Conservation (phyloP, 208 protist species). For the Wallacemonas sp. region DNA sequence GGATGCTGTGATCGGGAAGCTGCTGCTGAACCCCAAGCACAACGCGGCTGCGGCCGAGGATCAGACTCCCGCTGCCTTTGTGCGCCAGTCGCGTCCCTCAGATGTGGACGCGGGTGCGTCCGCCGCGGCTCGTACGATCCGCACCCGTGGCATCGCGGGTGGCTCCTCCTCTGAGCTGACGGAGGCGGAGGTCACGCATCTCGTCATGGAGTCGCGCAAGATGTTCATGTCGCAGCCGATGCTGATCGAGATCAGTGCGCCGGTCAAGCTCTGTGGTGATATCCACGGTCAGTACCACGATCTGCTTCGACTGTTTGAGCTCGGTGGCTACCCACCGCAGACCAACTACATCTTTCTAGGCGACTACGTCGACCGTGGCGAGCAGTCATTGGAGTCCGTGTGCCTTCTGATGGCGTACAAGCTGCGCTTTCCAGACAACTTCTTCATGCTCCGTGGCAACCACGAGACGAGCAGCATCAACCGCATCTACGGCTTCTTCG, state of each 20-base stretch:
- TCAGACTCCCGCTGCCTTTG: slow-evolving; percentile 23
- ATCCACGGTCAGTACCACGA: slow-evolving; percentile 88
- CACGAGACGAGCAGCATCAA: slow-evolving; percentile 56
- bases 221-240: slow-evolving; percentile 91
- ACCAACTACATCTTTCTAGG: slow-evolving; percentile 96
- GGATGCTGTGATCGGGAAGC: slow-evolving; percentile 62
- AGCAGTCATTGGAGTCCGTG: slow-evolving; percentile 71
- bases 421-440: slow-evolving; percentile 75
- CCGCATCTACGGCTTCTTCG: slow-evolving; percentile 89
- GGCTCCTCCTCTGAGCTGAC: slow-evolving; percentile 35
- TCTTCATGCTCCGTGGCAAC: slow-evolving; percentile 63
- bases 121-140: slow-evolving; percentile 19
- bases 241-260: slow-evolving; percentile 80
- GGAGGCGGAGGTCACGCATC: slow-evolving; percentile 71
- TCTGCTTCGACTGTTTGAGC: slow-evolving; percentile 78
- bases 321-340: slow-evolving; percentile 39
- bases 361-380: slow-evolving; percentile 97
- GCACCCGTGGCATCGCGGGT: slow-evolving; percentile 10
- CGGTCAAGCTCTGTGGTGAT: slow-evolving; percentile 87
- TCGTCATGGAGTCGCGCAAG: slow-evolving; percentile 76
- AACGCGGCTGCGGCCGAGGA: slow-evolving; percentile 38
- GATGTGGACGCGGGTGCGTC: too few species aligned
- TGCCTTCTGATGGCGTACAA: slow-evolving; percentile 84
- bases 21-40: slow-evolving; percentile 66
- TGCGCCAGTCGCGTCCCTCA: slow-evolving; percentile 38